Evolutionary conservation across 306 rosid species (phyloP), one percentile per base, ranked within the genome.

Genomic region (Rosa lucieae): DNA sequence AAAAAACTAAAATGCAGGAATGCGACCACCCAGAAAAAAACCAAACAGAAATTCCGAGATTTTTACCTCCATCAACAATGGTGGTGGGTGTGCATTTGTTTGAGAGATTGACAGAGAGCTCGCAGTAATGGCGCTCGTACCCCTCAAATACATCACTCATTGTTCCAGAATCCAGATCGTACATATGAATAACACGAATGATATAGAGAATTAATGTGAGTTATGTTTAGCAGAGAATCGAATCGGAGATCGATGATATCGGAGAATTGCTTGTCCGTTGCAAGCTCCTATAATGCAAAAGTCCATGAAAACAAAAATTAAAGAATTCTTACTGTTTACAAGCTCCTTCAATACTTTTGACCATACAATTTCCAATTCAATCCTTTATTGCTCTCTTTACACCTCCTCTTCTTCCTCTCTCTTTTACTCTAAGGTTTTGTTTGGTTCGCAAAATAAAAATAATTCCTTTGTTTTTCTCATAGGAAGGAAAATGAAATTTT

Each of bases 61-160:
- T n/a, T 14, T 14, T 79, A 90, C 92, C 92, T 84, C 89, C 89
- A 49, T 72, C 86, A 68, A 81, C 82, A 62, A 82, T 79, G 75
- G 86, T 73, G 39, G 85, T 89, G 66, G 86, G 81, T 40, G 88
- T 79, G 80, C 89, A 87, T 53, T 88, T 86, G 67, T 74, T 70
- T 13, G 85, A 81, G 76, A 90, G 75, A 81, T 79, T 84, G n/a
- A 84, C 84, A 3, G 90, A 89, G 40, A 87, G 80, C 77, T 89
- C 92, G 83, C 90, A 84, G 67, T 79, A 89, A 76, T 85, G 90
- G 74, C 88, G 89, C 78, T 52, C 76, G 56, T 81, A 81, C 6
- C 81, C 73, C 18, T 81, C 81, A 26, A 81, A 81, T 49, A 81
- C 81, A 40, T 59, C 73, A 63, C 81, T 70, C 84, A 81, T 81